phyloP scores from a whole-genome alignment of 2,329 filamentous ascomycete genomes.

The Byssothecium circinans region DNA sequence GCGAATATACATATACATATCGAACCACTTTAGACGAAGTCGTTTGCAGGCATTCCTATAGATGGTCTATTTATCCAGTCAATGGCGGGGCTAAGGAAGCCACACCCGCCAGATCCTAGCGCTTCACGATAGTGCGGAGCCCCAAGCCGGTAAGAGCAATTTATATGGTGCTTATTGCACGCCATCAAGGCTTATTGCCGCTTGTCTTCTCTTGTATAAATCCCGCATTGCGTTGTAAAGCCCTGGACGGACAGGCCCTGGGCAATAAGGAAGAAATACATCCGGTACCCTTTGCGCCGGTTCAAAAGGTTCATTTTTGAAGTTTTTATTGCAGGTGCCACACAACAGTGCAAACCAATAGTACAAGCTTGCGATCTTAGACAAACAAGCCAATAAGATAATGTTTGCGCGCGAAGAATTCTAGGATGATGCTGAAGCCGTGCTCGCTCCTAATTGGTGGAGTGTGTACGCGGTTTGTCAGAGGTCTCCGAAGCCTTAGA shows the following conservation, averaged over 20 bases:
- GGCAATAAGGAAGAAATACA: too few species aligned
- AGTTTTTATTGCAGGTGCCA: too few species aligned
- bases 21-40: constrained; percentile 1
- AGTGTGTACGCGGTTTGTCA: background rate
- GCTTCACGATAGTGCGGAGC: constrained; percentile 7
- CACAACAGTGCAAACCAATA: too few species aligned
- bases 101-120: constrained; percentile 5
- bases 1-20: constrained; percentile 2
- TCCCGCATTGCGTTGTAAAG: background rate
- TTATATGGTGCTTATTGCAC: constrained; percentile 12
- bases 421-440: too few species aligned
- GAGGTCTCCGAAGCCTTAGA: background rate
- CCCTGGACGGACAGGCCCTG: too few species aligned
- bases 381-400: too few species aligned
- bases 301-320: too few species aligned
- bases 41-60: constrained; percentile 3
- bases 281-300: too few species aligned
- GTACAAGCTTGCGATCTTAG: too few species aligned
- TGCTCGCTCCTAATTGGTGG: background rate
- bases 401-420: too few species aligned
- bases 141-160: constrained; percentile 5
- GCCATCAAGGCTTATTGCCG: constrained; percentile 10
- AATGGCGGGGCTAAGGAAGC: constrained; percentile 4
- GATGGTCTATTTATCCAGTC: constrained; percentile 4
- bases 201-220: constrained; percentile 7